Evolutionary conservation across 768 basidiomycete species (phyloP).

Genomic region (Rhizopogon sp.): DNA sequence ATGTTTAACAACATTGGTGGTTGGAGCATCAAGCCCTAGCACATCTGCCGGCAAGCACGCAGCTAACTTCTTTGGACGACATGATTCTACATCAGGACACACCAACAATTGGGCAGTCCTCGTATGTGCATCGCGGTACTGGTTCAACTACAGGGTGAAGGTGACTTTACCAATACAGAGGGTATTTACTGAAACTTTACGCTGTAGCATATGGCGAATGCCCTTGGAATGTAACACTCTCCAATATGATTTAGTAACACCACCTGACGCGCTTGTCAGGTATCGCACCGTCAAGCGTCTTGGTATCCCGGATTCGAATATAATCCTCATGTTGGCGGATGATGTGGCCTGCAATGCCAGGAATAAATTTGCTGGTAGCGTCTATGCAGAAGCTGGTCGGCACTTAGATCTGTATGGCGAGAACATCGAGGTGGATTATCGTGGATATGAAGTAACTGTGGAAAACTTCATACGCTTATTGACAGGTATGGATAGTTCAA

Average conservation of each 20-base stretch:
- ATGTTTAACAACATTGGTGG: conserved; percentile 32
- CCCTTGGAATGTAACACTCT: conserved; percentile 81
- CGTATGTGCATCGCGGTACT: conserved; percentile 90
- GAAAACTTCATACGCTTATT: conserved; percentile 91
- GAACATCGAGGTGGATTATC: conserved; percentile 96
- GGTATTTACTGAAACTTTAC: neutral
- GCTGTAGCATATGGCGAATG: conserved; percentile 95
- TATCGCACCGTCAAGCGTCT: conserved; percentile 97
- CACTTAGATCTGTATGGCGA: conserved; percentile 91
- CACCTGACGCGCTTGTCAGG: conserved; percentile 37
- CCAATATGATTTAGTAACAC: neutral
- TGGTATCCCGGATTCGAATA: conserved; percentile 97
- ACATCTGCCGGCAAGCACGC: conserved; percentile 28
- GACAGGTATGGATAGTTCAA: conserved; percentile 57
- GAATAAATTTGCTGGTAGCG: conserved; percentile 87
- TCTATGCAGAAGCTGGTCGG: conserved; percentile 84
- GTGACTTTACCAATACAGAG: neutral
- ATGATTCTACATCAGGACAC: conserved; percentile 42
- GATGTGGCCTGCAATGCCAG: conserved; percentile 92
- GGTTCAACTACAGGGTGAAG: conserved; percentile 97
- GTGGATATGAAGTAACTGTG: conserved; percentile 96
- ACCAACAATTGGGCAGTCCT: conserved; percentile 99
- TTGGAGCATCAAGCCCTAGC: conserved; percentile 18
- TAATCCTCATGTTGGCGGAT: conserved; percentile 98
- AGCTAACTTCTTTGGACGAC: conserved; percentile 41